Conservation (phyloP, 1,284 basidiomycete species). For the Inonotus obliquus region DNA sequence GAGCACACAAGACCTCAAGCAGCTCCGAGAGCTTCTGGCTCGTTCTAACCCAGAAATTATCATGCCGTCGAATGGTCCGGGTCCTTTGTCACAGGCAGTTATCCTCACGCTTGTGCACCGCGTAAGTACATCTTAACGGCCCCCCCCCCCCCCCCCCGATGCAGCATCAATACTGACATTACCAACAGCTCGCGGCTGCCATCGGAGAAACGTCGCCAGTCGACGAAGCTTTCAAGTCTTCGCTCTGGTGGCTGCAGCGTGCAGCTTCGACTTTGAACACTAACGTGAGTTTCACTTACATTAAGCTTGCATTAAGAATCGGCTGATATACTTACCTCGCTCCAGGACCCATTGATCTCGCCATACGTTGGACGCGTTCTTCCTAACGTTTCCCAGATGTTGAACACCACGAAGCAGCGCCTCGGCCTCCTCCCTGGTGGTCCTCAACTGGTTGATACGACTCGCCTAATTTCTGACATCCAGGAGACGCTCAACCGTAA, state of each 20-base stretch:
- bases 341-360: slow-evolving; percentile 71
- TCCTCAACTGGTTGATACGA: slow-evolving; percentile 58
- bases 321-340: slow-evolving; percentile 10
- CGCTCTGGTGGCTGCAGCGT: slow-evolving; percentile 81
- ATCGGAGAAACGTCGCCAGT: slow-evolving; percentile 69
- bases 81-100: slow-evolving; percentile 74
- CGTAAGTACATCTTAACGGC: slow-evolving; percentile 40
- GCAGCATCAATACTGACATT: slow-evolving; percentile 14
- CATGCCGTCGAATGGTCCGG: slow-evolving; percentile 65
- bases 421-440: slow-evolving; percentile 70
- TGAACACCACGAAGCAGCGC: slow-evolving; percentile 74
- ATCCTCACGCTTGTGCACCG: slow-evolving; percentile 75
- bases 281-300: slow-evolving; percentile 43
- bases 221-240: slow-evolving; percentile 74
- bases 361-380: slow-evolving; percentile 76
- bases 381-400: slow-evolving; percentile 66
- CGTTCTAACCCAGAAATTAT: slow-evolving; percentile 72
- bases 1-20: slow-evolving; percentile 63
- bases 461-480: slow-evolving; percentile 64
- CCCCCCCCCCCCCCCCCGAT: too few relatives aligned
- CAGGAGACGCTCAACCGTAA: slow-evolving; percentile 71
- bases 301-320: slow-evolving; percentile 9
- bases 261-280: slow-evolving; percentile 64
- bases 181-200: slow-evolving; percentile 56
- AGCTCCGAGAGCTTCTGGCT: slow-evolving; percentile 66